Evolutionary conservation across 75 land plant species (phyloP), one percentile per base, ranked within the genome.

Genomic region (Ceratopteris richardii): DNA sequence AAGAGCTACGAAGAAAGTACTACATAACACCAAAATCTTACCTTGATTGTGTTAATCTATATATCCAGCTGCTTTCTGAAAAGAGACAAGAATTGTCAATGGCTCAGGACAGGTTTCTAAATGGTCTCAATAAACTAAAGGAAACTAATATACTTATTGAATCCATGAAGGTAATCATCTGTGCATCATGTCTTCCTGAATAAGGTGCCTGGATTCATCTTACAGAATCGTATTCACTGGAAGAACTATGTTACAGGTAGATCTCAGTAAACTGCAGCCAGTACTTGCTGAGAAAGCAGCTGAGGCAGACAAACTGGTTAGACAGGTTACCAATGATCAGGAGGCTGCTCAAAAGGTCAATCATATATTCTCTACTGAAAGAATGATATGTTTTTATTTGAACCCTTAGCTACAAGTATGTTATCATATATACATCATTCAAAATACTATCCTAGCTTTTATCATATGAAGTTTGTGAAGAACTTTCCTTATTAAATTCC

Each of bases 21-120:
- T 71, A 71, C 29, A 71, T 71, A 44, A 71, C 73, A 36, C 73
- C 73, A 9, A 71, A 71, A 59, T 71, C 73, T 0, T 71, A 71
- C 43, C 56, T 71, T 10, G 73, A 71, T 50, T 71, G 73, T 58
- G 68, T 71, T 2, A 64, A 71, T 37, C 27, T 71, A 0, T 71
- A 71, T 27, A 64, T 71, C 19, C 30, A 67, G 3, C 36, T 71
- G n/a, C 36, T 71, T 0, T 26, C 36, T 57, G 73, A 63, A 26
- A 71, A 71, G 44, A n/a, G 73, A 14, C 44, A 42, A 31, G 73
- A 71, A 22, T 66, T 44, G 37, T 55, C 24, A 48, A 37, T 58
- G 21, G 68, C 73, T 20, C 66, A 71, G 57, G 73, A 71, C 57
- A 52, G 73, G 5, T 71, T 71, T 37, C 18, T 62, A 2, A 71